Percentiles rank a stretch among this genome's conserved stretches.
phyloP scores from a whole-genome alignment of 164 flowering plant genomes.

The Umbilicus rupestris region DNA sequence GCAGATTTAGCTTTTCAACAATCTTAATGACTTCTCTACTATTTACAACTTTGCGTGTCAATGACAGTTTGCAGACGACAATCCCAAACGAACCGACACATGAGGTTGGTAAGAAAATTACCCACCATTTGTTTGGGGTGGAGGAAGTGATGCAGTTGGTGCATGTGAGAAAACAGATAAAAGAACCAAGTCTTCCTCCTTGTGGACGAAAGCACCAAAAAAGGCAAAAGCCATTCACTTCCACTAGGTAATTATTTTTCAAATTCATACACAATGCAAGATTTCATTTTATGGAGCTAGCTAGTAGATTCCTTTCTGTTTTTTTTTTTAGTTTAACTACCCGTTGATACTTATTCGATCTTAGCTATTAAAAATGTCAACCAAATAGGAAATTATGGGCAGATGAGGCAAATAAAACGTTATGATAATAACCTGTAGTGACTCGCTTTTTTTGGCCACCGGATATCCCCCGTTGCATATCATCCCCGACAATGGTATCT shows the following conservation, averaged over 20 bases:
- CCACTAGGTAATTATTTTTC: not conserved
- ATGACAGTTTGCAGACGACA: not conserved
- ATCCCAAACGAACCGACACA: not conserved
- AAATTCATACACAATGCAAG: not conserved
- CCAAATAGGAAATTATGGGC: not conserved
- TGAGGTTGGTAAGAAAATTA: not conserved
- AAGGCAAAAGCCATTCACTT: not conserved
- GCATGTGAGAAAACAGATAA: not conserved
- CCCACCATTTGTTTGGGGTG: not conserved
- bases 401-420: not conserved
- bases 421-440: constrained; percentile 58
- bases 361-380: not conserved
- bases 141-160: not conserved
- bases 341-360: not conserved
- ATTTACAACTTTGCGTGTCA: not conserved
- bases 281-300: not conserved
- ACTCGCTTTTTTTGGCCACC: constrained; percentile 94
- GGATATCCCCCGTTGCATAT: constrained; percentile 84
- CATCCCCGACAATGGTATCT: constrained; percentile 88
- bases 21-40: not conserved
- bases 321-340: not conserved
- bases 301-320: not conserved
- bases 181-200: not conserved
- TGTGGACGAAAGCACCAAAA: not conserved
- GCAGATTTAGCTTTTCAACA: not conserved